Percentiles rank a stretch among this genome's conserved stretches.
Evolutionary conservation across 2,329 filamentous ascomycete genomes (phyloP).

Genomic region (Escovopsis sp.): DNA sequence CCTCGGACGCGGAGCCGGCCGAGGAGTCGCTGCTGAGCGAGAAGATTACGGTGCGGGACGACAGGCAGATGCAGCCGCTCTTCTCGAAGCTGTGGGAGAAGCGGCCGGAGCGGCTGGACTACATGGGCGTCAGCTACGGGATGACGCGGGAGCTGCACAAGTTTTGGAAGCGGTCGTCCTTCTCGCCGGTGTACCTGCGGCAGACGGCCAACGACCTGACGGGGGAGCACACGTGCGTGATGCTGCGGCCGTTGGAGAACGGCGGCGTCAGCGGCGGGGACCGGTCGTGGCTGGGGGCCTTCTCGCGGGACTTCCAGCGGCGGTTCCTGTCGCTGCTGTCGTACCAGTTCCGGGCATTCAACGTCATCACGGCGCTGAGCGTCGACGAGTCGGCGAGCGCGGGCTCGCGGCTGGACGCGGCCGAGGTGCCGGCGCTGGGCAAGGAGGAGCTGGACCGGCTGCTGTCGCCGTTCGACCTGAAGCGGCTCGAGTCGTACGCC

Average conservation of each 20-base stretch:
- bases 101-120: slow-evolving; percentile 68
- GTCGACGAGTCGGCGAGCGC: slow-evolving; percentile 74
- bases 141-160: slow-evolving; percentile 77
- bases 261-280: slow-evolving; percentile 51
- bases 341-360: slow-evolving; percentile 81
- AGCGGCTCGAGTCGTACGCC: slow-evolving; percentile 86
- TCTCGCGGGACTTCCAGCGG: slow-evolving; percentile 82
- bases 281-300: slow-evolving; percentile 74
- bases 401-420: slow-evolving; percentile 50
- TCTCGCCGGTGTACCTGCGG: slow-evolving; percentile 80
- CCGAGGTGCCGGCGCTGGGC: slow-evolving; percentile 39
- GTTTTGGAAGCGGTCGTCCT: slow-evolving; percentile 87
- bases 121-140: slow-evolving; percentile 90
- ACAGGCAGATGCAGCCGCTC: slow-evolving; percentile 80
- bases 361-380: slow-evolving; percentile 62
- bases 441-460: slow-evolving; percentile 63
- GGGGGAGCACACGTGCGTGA: slow-evolving; percentile 94
- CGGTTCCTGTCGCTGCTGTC: slow-evolving; percentile 84
- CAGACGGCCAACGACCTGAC: slow-evolving; percentile 95
- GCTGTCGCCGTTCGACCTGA: slow-evolving; percentile 85
- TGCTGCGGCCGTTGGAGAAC: slow-evolving; percentile 67
- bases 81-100: slow-evolving; percentile 81
- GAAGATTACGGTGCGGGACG: slow-evolving; percentile 79
- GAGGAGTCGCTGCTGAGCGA: slow-evolving; percentile 66
- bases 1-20: slow-evolving; percentile 70